Evolutionary conservation across 441 rosid genomes (phyloP), one percentile per base, ranked within the genome.

Genomic region (Bocquillonia castaneifolia): DNA sequence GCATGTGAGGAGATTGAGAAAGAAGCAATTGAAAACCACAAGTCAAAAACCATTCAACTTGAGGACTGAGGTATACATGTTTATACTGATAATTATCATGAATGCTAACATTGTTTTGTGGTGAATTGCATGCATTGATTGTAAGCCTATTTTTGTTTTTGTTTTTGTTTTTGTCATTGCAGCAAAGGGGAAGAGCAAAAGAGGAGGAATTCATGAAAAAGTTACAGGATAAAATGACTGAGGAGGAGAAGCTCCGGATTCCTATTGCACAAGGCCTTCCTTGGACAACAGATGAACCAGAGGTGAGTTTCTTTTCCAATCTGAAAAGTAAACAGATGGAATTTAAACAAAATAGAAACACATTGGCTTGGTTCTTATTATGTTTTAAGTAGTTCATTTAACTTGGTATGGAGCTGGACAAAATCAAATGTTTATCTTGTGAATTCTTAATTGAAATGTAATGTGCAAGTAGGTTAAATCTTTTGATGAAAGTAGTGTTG

Each of bases 211-310:
- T 94, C 64, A 66, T 78, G 67, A 88, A 87, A 80, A 93, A 86
- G 82, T 37, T 89, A 14, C 93, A 81, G 15, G 93, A 91, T 69
- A 83, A 83, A 74, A 81, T 78, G 78, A 62, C 57, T 15, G 94
- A 85, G 77, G 91, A 87, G 78, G 91, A 90, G 79, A 90, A 73
- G 75, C 81, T 68, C 74, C 79, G 94, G 59, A 81, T 91, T 68
- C 99, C 93, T 1, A 63, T 88, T 63, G 98, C 99, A 8, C 98
- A 92, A 79, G 99, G 98, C 73, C 94, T 90, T 72, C 99, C 99
- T 39, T 90, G 88, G 90, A 94, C 99, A 65, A 91, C 96, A 2
- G 97, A 94, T 72, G 99, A 91, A 67, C 96, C 97, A 44, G 96
- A 94, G 89, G 99, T 90, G 69, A 77, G 76, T 47, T 39, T 52